A percentile compares a stretch with the other conserved stretches of the same genome.
Conservation (phyloP, 805 yeast genomes). For the Lipomyces yamanashiensis region DNA sequence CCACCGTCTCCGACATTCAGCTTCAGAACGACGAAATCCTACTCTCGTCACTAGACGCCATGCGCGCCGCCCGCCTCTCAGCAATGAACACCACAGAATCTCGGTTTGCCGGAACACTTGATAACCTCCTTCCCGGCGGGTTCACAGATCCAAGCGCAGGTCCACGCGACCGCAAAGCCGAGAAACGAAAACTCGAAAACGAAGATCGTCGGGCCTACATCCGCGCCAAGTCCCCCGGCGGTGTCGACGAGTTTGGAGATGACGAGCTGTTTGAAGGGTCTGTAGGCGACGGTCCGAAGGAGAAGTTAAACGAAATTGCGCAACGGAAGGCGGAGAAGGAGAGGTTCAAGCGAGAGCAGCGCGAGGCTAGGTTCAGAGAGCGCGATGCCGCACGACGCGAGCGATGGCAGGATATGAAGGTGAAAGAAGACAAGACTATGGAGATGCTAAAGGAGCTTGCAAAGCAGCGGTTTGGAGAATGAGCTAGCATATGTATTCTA, state of each 20-base stretch:
- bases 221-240: constrained; percentile 26
- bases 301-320: constrained; percentile 28
- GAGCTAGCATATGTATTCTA: too few species aligned
- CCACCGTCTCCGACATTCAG: constrained; percentile 22
- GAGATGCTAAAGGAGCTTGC: constrained; percentile 33
- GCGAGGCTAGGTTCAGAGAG: constrained; percentile 30
- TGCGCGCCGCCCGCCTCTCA: constrained; percentile 12
- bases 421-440: constrained; percentile 30
- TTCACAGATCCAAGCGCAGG: constrained; percentile 11
- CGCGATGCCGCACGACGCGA: constrained; percentile 34
- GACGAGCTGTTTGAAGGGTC: constrained; percentile 25
- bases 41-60: constrained; percentile 15
- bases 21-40: constrained; percentile 15
- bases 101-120: constrained; percentile 13
- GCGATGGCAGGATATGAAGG: constrained; percentile 31
- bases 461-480: constrained; percentile 29
- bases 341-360: constrained; percentile 20
- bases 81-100: not conserved
- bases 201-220: constrained; percentile 25
- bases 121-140: constrained; percentile 25
- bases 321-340: constrained; percentile 27
- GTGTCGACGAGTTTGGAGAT: constrained; percentile 30
- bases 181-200: constrained; percentile 27
- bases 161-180: constrained; percentile 19
- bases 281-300: constrained; percentile 4